Conservation (phyloP, 139 green algal species). For the Raphidocelis subcapitata region DNA sequence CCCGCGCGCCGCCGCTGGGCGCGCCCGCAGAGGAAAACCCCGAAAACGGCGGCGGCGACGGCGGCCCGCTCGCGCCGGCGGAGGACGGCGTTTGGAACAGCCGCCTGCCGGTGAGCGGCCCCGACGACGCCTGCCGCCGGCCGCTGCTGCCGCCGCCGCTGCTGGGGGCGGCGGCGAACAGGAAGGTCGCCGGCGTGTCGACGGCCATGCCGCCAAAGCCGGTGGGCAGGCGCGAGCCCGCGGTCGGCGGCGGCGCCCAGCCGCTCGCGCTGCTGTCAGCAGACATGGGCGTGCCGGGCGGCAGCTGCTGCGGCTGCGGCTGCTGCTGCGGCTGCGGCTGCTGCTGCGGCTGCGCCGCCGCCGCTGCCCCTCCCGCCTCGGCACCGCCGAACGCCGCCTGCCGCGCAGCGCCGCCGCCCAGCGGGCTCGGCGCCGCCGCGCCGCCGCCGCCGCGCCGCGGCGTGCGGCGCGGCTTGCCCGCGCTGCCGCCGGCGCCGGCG, state of each 20-base stretch:
- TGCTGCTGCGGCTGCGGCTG: not conserved
- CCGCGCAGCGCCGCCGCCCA: no score
- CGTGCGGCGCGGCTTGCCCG: no score
- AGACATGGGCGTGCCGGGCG: constrained; percentile 19
- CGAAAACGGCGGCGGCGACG: not conserved
- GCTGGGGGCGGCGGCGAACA: constrained; percentile 5
- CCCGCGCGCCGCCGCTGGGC: not conserved
- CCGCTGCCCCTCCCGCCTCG: not conserved
- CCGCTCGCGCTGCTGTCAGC: not conserved
- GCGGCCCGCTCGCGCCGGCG: not conserved
- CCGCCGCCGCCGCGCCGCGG: no score
- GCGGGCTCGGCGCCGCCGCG: no score
- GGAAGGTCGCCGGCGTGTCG: constrained; percentile 4
- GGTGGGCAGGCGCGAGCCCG: not conserved
- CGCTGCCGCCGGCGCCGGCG: no score
- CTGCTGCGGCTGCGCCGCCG: not conserved
- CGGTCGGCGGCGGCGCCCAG: no score
- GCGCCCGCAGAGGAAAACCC: not conserved
- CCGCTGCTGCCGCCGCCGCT: not conserved
- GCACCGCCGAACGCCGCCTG: no score
- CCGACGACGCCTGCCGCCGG: not conserved
- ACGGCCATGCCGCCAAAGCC: constrained; percentile 16
- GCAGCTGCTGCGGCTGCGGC: not conserved
- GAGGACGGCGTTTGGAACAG: constrained; percentile 26
- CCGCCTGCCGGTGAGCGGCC: constrained; percentile 3